A percentile compares a stretch with the other conserved stretches of the same genome.
These are phyloP conservation scores for Tripterygium wilfordii DNA, from an alignment of 177 flowering plant species.

Conservation along the genomic window DNA sequence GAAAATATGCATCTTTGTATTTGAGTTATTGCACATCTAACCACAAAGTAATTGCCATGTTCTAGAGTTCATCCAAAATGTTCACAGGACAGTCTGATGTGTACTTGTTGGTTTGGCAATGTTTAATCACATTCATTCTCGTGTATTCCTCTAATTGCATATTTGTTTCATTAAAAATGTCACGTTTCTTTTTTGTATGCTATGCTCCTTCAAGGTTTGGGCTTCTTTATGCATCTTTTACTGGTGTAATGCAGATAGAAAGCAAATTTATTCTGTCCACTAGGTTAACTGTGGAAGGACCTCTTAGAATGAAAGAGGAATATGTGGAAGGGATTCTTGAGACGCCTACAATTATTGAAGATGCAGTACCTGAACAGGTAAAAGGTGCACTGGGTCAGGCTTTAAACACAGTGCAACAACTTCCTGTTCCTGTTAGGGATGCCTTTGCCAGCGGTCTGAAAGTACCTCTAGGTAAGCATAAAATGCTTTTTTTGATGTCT, in stretches of 20 bases:
- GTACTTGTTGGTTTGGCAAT: too few species aligned
- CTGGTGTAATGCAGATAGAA: constrained; percentile 63
- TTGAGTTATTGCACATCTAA: too few species aligned
- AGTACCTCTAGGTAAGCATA: constrained; percentile 68
- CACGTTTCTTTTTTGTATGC: too few species aligned
- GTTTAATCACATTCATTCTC: too few species aligned
- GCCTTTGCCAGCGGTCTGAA: constrained; percentile 53
- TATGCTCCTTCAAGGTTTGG: too few species aligned
- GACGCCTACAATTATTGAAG: constrained; percentile 62
- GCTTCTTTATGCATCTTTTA: not conserved
- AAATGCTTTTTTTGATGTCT: not conserved
- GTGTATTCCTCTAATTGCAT: too few species aligned
- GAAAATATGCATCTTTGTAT: too few species aligned
- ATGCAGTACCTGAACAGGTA: constrained; percentile 66
- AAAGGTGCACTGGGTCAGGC: constrained; percentile 71
- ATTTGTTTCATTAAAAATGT: too few species aligned
- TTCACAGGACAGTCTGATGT: too few species aligned
- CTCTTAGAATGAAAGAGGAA: constrained; percentile 83
- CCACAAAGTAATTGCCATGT: too few species aligned
- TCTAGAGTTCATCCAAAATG: too few species aligned
- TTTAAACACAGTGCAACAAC: constrained; percentile 57
- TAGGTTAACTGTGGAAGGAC: constrained; percentile 80
- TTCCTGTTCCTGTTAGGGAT: constrained; percentile 68
- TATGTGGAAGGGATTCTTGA: constrained; percentile 72
- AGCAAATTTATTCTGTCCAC: constrained; percentile 57